Base-by-base conservation (phyloP, 495 filamentous ascomycete species). In the Sordaria brevicollis region DNA sequence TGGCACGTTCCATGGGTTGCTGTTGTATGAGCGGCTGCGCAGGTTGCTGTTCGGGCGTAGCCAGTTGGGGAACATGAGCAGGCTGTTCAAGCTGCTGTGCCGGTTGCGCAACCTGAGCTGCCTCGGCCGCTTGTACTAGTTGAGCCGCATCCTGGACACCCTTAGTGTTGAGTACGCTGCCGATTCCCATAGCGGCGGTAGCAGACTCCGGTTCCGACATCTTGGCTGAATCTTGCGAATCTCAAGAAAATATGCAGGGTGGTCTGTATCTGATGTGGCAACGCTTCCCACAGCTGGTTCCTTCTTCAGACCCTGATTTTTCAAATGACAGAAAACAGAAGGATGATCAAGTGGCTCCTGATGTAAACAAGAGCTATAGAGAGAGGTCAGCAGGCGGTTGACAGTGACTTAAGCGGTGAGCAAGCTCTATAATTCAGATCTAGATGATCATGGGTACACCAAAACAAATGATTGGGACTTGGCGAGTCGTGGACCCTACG, bases 1-100 rank as follows among this genome's bases (percentile, higher is more conserved):
- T 84, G 62, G 87, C 87, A 43, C 90, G 89, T 62, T 95, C 92
- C 72, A 91, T 85, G 67, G 86, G 36, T 17, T 74, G 41, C 29
- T 76, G 73, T 17, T 72, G 75, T 33, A 68, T 68, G 19, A 67
- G 43, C 43, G 31, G 54, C 37, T 69, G 72, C 19, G 54, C 68
- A n/a, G 38, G 66, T 49, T 74, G 76, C 67, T 75, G 75, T 6
- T 79, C 74, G 5, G 73, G 54, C 36, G 73, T 73, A 17, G 57
- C 49, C 13, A 68, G 72, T 65, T 73, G 70, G 62, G 65, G 38
- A 11, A 19, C 6, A 34, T 67, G 65, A 66, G 65, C 31, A 19
- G 49, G 29, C 29, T 62, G 49, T 29, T 62, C 49, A 62, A 62
- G 49, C 49, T 62, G 49, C 21, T 62, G 49, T 62, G 49, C 17